Evolutionary conservation across 2,329 filamentous ascomycete species (phyloP), one percentile per base, ranked within the genome.

Genomic region (Huntiella abstrusa): DNA sequence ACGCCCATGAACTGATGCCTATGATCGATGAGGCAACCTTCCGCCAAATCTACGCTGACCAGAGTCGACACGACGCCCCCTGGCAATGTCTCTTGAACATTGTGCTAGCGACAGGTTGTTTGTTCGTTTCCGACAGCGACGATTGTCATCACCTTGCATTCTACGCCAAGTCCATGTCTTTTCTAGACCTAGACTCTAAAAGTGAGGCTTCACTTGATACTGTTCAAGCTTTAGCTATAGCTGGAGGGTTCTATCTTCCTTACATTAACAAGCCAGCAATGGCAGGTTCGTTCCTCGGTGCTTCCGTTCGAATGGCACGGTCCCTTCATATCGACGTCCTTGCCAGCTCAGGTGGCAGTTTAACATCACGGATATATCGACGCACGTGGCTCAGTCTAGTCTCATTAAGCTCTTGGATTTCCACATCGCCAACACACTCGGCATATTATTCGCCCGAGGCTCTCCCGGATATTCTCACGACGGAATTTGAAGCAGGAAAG

Each of bases 181-280:
- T 68, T 5, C 65, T 85, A 51, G 78, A 80, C 51, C 73, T 73
- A 2, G 73, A 83, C 45, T 78, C 77, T 2, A 79, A 53, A 16
- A 57, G 56, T 7, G 56, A 80, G 53, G 64, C 15, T 10, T 33
- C 32, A 3, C 32, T 85, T n/a, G 80, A 85, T 58, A 80, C 74
- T 0, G 68, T 85, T 2, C 80, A 86, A 56, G 76, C 80, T 1
- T 60, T 85, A 12, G 74, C 75, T 2, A 66, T 86, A 19, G 75
- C 84, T 54, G 79, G 79, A 36, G 81, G 81, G 22, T 82, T 77
- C 61, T 86, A 86, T 57, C 71, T 84, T 47, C 81, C 85, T 59
- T 85, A 85, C 55, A 74, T 81, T 54, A 83, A 83, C 60, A 70
- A 79, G 15, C 80, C 80, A 1, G 84, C 84, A 55, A 79, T 84